phyloP scores from a whole-genome alignment of 1,139 yeast species.

The Scheffersomyces cryptocercus region DNA sequence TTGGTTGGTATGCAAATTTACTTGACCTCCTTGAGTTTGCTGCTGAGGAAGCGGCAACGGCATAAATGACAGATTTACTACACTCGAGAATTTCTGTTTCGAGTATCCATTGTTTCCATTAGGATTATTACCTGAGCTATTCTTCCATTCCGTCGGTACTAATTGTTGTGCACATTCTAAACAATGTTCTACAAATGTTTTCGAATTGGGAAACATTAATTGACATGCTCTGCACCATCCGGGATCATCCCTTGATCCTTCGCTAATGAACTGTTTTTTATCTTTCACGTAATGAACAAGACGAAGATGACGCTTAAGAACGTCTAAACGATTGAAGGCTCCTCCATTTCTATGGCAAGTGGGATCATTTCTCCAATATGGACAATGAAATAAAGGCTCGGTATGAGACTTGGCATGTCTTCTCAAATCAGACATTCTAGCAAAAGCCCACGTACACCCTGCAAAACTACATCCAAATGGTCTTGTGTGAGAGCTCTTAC shows the following conservation, averaged over 20 bases:
- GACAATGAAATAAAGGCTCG: conserved; percentile 67
- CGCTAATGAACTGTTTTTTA: conserved; percentile 24
- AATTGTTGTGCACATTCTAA: conserved; percentile 54
- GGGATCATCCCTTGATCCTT: conserved; percentile 40
- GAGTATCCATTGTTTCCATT: not conserved
- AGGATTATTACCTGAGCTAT: not conserved
- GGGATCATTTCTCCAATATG: conserved; percentile 65
- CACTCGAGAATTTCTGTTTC: not conserved
- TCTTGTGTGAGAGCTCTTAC: conserved; percentile 15
- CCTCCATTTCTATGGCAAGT: conserved; percentile 76
- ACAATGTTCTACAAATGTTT: conserved; percentile 66
- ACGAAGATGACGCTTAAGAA: conserved; percentile 65
- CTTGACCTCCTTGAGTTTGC: not conserved
- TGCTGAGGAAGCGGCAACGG: not conserved
- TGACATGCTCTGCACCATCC: conserved; percentile 71
- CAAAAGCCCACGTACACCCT: conserved; percentile 68
- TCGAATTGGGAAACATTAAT: conserved; percentile 55
- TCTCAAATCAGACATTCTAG: conserved; percentile 64
- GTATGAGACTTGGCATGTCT: conserved; percentile 66
- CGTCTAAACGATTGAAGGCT: conserved; percentile 68
- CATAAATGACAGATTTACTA: not conserved
- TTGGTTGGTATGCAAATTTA: not conserved
- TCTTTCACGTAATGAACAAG: conserved; percentile 66
- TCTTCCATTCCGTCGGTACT: conserved; percentile 30
- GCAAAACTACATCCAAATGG: conserved; percentile 54